Conservation (phyloP, 2,329 filamentous ascomycete genomes). For the Bertia moriformis region DNA sequence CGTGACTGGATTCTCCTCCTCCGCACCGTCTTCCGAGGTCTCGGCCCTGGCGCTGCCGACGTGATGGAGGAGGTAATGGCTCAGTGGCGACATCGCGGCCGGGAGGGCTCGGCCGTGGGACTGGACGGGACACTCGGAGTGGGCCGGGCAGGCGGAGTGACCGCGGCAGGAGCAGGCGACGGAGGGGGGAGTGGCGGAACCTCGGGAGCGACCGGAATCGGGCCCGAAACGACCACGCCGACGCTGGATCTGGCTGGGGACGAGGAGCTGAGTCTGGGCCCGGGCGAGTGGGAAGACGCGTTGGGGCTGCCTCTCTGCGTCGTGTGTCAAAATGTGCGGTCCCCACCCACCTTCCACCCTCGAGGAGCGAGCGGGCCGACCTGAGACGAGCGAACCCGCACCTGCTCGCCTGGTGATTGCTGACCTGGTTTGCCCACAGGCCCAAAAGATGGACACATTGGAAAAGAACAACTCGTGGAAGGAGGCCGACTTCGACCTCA, state of each 20-base stretch:
- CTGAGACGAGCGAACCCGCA: too few relatives aligned
- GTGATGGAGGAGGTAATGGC: conserved; percentile 78
- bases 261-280: conserved; percentile 57
- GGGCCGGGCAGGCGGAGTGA: conserved; percentile 31
- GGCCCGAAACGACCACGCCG: too few relatives aligned
- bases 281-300: conserved; percentile 84
- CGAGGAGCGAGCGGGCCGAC: conserved; percentile 8
- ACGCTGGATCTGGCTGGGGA: too few relatives aligned
- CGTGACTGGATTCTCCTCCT: conserved; percentile 80
- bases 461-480: conserved; percentile 87
- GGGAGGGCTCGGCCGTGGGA: conserved; percentile 45
- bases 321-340: conserved; percentile 79
- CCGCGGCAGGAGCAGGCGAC: conserved; percentile 48
- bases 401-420: conserved; percentile 6
- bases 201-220: too few relatives aligned
- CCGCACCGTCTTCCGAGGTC: conserved; percentile 58
- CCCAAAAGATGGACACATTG: conserved; percentile 77
- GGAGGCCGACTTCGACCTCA: conserved; percentile 91
- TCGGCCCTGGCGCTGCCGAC: conserved; percentile 63
- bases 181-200: too few relatives aligned
- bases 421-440: conserved; percentile 25
- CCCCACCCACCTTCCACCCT: neutral
- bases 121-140: conserved; percentile 50
- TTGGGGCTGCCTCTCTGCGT: conserved; percentile 77
- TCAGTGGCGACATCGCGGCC: conserved; percentile 62